phyloP scores from a whole-genome alignment of 345 rosid genomes.

The Boechera retrofracta region DNA sequence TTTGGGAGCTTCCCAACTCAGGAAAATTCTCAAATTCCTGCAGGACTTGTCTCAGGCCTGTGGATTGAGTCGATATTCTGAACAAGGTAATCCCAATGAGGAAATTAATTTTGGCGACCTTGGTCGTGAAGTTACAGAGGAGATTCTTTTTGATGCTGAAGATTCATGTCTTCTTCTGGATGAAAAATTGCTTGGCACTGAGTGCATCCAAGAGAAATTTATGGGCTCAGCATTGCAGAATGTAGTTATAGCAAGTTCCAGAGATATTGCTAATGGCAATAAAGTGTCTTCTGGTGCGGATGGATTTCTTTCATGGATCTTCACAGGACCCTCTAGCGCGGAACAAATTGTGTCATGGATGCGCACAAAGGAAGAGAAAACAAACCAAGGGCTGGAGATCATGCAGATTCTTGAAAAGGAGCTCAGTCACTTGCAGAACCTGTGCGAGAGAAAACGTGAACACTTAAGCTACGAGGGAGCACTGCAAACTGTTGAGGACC shows the following conservation, averaged over 20 bases:
- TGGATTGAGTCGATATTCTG: conserved; percentile 74
- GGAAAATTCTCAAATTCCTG: conserved; percentile 81
- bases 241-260: conserved; percentile 44
- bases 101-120: conserved; percentile 50
- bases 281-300: conserved; percentile 51
- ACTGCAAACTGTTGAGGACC: conserved; percentile 81
- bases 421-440: conserved; percentile 69
- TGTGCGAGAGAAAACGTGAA: conserved; percentile 82
- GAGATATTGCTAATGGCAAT: conserved; percentile 45
- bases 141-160: conserved; percentile 67
- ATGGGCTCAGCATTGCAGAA: conserved; percentile 42
- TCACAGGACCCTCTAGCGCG: conserved; percentile 71
- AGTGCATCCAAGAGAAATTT: conserved; percentile 40
- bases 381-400: conserved; percentile 72
- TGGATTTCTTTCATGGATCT: conserved; percentile 82
- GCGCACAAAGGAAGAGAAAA: conserved; percentile 71
- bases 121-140: conserved; percentile 58
- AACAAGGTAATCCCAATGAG: conserved; percentile 55
- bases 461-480: conserved; percentile 84
- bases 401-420: conserved; percentile 85
- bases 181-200: conserved; percentile 56
- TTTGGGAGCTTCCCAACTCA: conserved; percentile 80
- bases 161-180: conserved; percentile 65
- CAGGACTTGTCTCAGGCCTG: conserved; percentile 83
- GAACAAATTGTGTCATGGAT: conserved; percentile 75